Evolutionary conservation across 2,329 filamentous ascomycete genomes (phyloP), one percentile per base, ranked within the genome.

Genomic region (Pseudogymnoascus sp.): DNA sequence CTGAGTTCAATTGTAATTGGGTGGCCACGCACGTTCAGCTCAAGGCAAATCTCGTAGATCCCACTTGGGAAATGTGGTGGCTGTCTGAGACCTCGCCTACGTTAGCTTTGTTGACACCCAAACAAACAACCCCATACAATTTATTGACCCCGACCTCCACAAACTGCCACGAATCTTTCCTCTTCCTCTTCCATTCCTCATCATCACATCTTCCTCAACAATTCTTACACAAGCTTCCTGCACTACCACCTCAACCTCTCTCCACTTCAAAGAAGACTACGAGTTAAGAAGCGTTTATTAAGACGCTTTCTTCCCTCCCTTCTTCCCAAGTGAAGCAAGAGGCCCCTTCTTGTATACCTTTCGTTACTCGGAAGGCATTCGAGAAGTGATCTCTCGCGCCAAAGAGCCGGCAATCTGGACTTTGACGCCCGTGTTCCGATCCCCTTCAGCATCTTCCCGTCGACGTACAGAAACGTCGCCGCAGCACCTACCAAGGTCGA

Each of bases 371-470:
- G 81, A 81, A 81, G 80, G 81, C 77, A 78, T 86, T 86, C 85
- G 85, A 90, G 88, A 88, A 86, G 83, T 84, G 85, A 81, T 79
- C 78, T 82, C 80, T 79, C 77, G 80, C 86, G 81, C 81, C 79
- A 79, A 78, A 81, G 87, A 90, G 87, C 89, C 89, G 91, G 83
- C 91, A 97, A 92, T 85, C 93, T 97, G 93, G 93, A 97, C 91
- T 97, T 96, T 95, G 93, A 96, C 90, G 92, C 93, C 83, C 90
- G 92, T 82, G 90, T 97, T 82, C 92, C 93, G 85, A 95, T 98
- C 82, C 93, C 93, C 83, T 96, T 97, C 88, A 97, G 92, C 90
- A 90, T 97, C 90, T 97, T 98, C 88, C 93, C 93, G 84, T 96
- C 92, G 81, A 91, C 92, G 81, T 98, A 97, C 86, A 87, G 90